phyloP scores from a whole-genome alignment of 2,329 filamentous ascomycete genomes.

The Monosporascus sp. region DNA sequence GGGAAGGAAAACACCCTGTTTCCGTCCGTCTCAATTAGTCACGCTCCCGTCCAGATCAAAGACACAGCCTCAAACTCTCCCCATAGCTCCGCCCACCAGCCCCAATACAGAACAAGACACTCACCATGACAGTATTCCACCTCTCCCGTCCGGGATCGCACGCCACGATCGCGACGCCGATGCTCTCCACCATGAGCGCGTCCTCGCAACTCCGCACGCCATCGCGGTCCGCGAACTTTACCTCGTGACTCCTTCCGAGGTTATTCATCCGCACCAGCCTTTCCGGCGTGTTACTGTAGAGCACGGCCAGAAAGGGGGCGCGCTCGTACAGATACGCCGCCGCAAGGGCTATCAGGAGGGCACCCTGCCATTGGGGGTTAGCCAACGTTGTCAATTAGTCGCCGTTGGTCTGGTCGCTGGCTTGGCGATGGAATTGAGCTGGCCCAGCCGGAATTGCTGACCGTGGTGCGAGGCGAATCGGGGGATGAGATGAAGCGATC shows the following conservation, averaged over 20 bases:
- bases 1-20: constrained; percentile 21
- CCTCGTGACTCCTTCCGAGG: constrained; percentile 10
- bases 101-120: neutral
- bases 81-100: too few species aligned
- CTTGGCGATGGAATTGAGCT: too few species aligned
- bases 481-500: too few species aligned
- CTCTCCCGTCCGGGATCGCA: constrained; percentile 33
- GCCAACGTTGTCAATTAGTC: neutral
- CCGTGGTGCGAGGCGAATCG: too few species aligned
- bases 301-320: neutral
- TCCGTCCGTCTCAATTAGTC: too few species aligned
- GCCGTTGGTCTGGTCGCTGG: too few species aligned
- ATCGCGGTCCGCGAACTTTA: constrained; percentile 29
- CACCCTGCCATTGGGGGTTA: neutral
- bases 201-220: constrained; percentile 33
- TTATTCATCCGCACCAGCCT: constrained; percentile 20
- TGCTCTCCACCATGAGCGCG: constrained; percentile 27
- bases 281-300: constrained; percentile 21
- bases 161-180: constrained; percentile 29
- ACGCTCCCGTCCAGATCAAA: too few species aligned
- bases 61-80: too few species aligned
- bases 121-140: constrained; percentile 35
- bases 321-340: neutral
- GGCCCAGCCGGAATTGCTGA: too few species aligned
- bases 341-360: neutral